A percentile compares a stretch with the other conserved stretches of the same genome.
Evolutionary conservation across 164 flowering plant species (phyloP).

Genomic region (Saururus chinensis): DNA sequence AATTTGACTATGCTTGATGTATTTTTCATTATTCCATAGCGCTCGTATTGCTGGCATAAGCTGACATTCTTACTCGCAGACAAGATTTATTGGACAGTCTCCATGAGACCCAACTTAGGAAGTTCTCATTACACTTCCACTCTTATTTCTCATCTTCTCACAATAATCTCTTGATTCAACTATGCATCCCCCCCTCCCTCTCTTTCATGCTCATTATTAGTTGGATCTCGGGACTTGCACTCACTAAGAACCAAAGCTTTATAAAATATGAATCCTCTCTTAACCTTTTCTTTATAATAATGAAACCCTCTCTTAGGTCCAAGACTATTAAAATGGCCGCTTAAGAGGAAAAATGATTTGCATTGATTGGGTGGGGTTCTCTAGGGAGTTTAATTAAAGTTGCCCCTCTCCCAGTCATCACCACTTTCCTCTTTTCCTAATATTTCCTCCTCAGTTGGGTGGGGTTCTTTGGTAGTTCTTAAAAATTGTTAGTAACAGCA

Average conservation of each 20-base stretch:
- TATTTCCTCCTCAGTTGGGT: not conserved
- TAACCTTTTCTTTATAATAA: conserved; percentile 20
- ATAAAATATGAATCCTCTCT: conserved; percentile 32
- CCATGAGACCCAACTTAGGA: no score
- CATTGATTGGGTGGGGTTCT: conserved; percentile 26
- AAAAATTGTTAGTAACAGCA: no score
- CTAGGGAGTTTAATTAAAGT: conserved; percentile 15
- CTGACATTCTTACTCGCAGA: no score
- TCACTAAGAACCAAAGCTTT: conserved; percentile 36
- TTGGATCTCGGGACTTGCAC: conserved; percentile 50
- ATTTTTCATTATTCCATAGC: no score
- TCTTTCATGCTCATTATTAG: conserved; percentile 42
- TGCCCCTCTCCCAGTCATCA: not conserved
- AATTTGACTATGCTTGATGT: no score
- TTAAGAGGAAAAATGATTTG: conserved; percentile 27
- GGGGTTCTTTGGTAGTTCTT: no score
- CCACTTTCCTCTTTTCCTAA: not conserved
- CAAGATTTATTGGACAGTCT: no score
- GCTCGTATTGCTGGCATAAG: no score
- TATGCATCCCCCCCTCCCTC: not conserved
- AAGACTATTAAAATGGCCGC: conserved; percentile 2
- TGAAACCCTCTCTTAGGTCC: conserved; percentile 10
- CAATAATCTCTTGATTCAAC: not conserved
- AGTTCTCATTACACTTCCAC: no score
- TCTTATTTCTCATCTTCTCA: not conserved